phyloP scores from a whole-genome alignment of 352 stramenopile genomes.

The Globisporangium nunn region DNA sequence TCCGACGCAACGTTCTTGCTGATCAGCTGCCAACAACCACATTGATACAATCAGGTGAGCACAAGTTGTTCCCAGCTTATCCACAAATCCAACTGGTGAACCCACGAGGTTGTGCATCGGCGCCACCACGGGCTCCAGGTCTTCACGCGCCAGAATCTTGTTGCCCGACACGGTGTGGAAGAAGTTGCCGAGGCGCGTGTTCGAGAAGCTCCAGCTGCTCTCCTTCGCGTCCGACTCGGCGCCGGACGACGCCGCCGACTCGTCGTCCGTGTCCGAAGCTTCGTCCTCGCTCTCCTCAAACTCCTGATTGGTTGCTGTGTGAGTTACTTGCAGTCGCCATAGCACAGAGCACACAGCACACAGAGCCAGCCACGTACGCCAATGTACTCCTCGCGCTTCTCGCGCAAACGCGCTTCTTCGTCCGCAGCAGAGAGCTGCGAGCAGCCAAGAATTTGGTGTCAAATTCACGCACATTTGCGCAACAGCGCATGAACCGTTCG shows the following conservation, averaged over 20 bases:
- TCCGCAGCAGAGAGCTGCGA: slow-evolving; percentile 54
- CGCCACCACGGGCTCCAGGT: slow-evolving; percentile 90
- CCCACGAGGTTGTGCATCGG: slow-evolving; percentile 90
- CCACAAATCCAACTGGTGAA: background rate
- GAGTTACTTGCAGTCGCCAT: too few relatives aligned
- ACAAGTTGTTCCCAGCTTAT: too few relatives aligned
- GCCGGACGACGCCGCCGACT: slow-evolving; percentile 57
- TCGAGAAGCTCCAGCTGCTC: slow-evolving; percentile 70
- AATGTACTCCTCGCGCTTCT: slow-evolving; percentile 79
- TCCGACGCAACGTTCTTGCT: slow-evolving; percentile 97
- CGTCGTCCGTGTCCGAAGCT: slow-evolving; percentile 60
- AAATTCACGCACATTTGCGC: background rate
- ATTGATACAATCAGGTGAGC: background rate
- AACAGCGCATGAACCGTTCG: background rate
- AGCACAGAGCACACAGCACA: background rate
- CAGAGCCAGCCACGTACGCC: slow-evolving; percentile 34
- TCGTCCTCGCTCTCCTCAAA: slow-evolving; percentile 64
- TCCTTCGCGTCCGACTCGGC: slow-evolving; percentile 46
- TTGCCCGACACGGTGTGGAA: slow-evolving; percentile 81
- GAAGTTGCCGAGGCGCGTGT: slow-evolving; percentile 76
- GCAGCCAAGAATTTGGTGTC: background rate
- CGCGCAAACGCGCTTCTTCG: slow-evolving; percentile 57
- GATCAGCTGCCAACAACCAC: slow-evolving; percentile 63
- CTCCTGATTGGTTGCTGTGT: slow-evolving; percentile 24
- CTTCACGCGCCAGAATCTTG: slow-evolving; percentile 91